Base-by-base conservation (phyloP, 495 filamentous ascomycete species). In the Penicillium argentinense region DNA sequence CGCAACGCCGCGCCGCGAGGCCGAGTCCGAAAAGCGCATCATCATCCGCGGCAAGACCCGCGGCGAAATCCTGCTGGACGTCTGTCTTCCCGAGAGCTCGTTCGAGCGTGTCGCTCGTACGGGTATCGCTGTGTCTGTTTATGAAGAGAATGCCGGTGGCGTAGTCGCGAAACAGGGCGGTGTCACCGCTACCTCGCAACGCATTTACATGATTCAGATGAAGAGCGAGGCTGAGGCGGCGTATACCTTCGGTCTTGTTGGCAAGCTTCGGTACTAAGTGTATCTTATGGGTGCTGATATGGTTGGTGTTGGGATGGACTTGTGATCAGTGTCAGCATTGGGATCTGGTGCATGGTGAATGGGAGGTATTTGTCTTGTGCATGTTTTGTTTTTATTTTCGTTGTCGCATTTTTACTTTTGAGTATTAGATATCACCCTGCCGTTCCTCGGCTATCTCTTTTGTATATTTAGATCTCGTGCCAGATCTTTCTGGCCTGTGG, bases 61-160 rank as follows among this genome's bases (percentile, higher is more conserved):
- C 44, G 78, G 78, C 3, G 75, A 83, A 28, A 73, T 86, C 9
- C 60, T 95, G 48, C 71, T 97, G 1, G 93, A 98, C 64, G 88
- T 85, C 2, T 88, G 89, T 48, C 72, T 98, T 3, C 85, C 84
- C 3, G 87, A 88, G 64, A 85, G 78, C 51, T 88, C 85, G 42
- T 98, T 98, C 61, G 87, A 90, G 58, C 76, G 88, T 6, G 74
- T 96, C 22, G 91, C 87, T 0, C 74, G 85, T 38, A 86, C 83
- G 30, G 93, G 93, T 6, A 89, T 98, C 57, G 87, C 90, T 11
- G 76, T 95, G 38, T 91, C 83, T 44, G 84, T 97, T 9, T 89
- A 90, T 80, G 86, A 92, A 58, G 88, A 93, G 59, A 75, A 84
- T 29, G 74, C 83, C 17, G 87, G 86, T 18, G 88, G 88, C 9